Conservation (phyloP, 108 stramenopile species). For the Fragilariopsis cylindrus region DNA sequence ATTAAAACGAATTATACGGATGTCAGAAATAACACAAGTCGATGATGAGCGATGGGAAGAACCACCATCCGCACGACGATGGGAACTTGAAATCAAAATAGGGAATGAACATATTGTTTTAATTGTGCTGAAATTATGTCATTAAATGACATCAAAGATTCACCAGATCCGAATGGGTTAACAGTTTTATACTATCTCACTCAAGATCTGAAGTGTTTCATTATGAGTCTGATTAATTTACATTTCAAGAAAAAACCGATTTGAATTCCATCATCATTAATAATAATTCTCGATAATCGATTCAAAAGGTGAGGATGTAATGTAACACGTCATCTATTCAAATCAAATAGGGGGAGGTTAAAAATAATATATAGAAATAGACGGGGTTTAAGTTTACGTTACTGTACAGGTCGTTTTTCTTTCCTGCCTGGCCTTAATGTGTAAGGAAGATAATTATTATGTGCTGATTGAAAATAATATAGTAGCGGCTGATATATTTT, state of each 20-base stretch:
- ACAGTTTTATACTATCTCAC: constrained; percentile 81
- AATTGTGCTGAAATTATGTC: constrained; percentile 83
- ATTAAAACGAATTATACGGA: constrained; percentile 66
- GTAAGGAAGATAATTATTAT: too few species aligned
- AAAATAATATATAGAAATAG: too few species aligned
- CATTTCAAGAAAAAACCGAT: constrained; percentile 90
- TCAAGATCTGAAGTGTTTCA: constrained; percentile 85
- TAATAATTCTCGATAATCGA: too few species aligned
- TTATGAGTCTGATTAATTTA: constrained; percentile 79
- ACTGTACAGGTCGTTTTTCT: too few species aligned
- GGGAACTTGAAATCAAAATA: constrained; percentile 88
- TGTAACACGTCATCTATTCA: too few species aligned
- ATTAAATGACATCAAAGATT: constrained; percentile 69
- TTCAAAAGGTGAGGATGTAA: too few species aligned
- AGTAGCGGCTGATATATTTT: too few species aligned
- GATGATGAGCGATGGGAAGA: constrained; percentile 81
- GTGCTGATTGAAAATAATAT: too few species aligned
- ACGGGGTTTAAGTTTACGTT: too few species aligned
- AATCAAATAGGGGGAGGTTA: too few species aligned
- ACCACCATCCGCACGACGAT: constrained; percentile 57
- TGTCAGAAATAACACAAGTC: constrained; percentile 51
- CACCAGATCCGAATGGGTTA: constrained; percentile 81
- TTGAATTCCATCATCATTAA: background rate
- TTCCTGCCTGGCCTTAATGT: too few species aligned
- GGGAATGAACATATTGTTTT: constrained; percentile 89